Evolutionary conservation across 2,329 filamentous ascomycete species (phyloP).

Genomic region (Tolypocladium nubicola): DNA sequence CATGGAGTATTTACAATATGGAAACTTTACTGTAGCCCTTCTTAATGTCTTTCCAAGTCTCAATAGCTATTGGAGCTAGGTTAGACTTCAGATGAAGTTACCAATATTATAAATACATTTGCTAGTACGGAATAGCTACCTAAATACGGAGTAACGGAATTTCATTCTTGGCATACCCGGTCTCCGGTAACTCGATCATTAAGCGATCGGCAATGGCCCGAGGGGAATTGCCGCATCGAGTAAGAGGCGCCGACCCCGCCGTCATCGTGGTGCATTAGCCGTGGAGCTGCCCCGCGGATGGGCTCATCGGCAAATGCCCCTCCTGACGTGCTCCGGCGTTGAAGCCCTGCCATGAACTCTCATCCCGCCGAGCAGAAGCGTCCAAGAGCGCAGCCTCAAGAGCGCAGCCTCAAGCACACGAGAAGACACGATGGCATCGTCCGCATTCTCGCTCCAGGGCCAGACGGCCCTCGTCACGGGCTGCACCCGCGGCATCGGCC

Average conservation of each 20-base stretch:
- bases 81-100: too few relatives aligned
- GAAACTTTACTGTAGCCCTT: too few relatives aligned
- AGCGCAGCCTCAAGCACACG: neutral
- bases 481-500: constrained; percentile 46
- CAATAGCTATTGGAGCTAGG: too few relatives aligned
- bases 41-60: too few relatives aligned
- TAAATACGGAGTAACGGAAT: too few relatives aligned
- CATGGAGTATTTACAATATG: too few relatives aligned
- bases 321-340: neutral
- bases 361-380: neutral
- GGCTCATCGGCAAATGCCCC: neutral
- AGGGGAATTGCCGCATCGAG: neutral
- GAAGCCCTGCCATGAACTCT: neutral
- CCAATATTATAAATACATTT: too few relatives aligned
- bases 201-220: too few relatives aligned
- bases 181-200: too few relatives aligned
- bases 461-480: constrained; percentile 49
- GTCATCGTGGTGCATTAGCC: neutral
- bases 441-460: constrained; percentile 42
- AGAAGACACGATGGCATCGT: constrained; percentile 6
- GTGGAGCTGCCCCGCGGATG: neutral
- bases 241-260: neutral
- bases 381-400: neutral
- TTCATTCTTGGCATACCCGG: too few relatives aligned
- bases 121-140: too few relatives aligned